These are phyloP conservation scores for Acanthamoeba lenticulata DNA, from an alignment of 208 protist species.

Conservation along the genomic window DNA sequence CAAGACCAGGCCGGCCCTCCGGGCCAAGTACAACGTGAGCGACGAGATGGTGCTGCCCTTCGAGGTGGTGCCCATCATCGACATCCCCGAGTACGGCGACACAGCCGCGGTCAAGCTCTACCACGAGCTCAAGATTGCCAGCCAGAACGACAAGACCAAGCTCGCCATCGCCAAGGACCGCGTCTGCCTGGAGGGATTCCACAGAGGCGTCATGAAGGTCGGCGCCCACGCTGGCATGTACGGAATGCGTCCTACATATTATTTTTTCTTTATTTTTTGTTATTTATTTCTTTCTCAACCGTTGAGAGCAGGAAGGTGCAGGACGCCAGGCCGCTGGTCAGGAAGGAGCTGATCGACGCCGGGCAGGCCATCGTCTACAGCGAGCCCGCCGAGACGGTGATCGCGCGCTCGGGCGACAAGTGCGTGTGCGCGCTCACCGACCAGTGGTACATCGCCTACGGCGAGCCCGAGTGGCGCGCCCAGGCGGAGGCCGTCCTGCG, in stretches of 20 bases:
- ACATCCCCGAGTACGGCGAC: slow-evolving; percentile 92
- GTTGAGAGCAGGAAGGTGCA: slow-evolving; percentile 86
- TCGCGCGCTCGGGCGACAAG: slow-evolving; percentile 98
- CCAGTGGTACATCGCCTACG: slow-evolving; percentile 99
- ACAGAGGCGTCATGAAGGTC: slow-evolving; percentile 94
- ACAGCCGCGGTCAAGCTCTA: slow-evolving; percentile 91
- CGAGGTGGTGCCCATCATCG: slow-evolving; percentile 95
- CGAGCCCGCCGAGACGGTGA: slow-evolving; percentile 97
- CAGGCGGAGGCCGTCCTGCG: slow-evolving; percentile 35
- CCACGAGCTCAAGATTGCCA: slow-evolving; percentile 96
- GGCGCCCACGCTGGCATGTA: slow-evolving; percentile 81
- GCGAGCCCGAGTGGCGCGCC: slow-evolving; percentile 96
- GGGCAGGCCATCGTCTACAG: slow-evolving; percentile 93
- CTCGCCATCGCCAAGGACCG: slow-evolving; percentile 98
- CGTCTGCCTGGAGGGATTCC: slow-evolving; percentile 98
- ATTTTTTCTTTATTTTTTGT: not conserved
- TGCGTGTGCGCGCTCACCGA: slow-evolving; percentile 99
- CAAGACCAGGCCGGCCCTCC: slow-evolving; percentile 93
- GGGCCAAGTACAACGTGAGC: slow-evolving; percentile 93
- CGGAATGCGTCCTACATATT: slow-evolving; percentile 80
- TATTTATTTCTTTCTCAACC: no score
- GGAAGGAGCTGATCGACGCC: slow-evolving; percentile 88
- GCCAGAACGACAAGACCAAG: slow-evolving; percentile 94
- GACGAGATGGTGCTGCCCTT: slow-evolving; percentile 89
- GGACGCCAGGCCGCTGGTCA: slow-evolving; percentile 94